phyloP scores from a whole-genome alignment of 1,284 basidiomycete genomes.

The Abortiporus biennis region DNA sequence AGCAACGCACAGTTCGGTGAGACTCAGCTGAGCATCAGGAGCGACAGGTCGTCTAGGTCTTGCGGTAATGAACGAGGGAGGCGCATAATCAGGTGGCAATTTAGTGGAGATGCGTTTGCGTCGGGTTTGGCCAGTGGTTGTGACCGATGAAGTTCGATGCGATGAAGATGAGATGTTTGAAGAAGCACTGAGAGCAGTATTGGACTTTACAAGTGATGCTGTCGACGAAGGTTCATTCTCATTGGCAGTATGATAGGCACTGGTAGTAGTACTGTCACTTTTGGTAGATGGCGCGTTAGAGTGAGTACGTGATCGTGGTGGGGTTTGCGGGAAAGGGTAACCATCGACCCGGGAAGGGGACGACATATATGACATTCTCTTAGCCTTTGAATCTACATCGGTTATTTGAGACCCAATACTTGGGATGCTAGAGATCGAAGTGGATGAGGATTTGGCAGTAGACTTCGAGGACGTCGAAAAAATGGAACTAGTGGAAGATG shows the following conservation, averaged over 20 bases:
- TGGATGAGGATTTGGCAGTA: neutral
- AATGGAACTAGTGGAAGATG: neutral
- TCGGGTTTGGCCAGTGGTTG: neutral
- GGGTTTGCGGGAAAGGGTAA: constrained; percentile 15
- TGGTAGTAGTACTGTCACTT: neutral
- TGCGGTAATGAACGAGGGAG: constrained; percentile 10
- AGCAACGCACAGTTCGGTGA: constrained; percentile 22
- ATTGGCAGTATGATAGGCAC: neutral
- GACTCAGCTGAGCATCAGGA: constrained; percentile 14
- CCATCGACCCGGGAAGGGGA: constrained; percentile 6
- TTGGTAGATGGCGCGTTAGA: neutral
- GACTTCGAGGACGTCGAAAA: neutral
- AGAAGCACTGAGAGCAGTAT: neutral
- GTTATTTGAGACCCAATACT: neutral
- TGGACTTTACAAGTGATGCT: neutral
- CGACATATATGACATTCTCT: neutral
- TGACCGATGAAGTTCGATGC: neutral
- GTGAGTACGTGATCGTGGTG: constrained; percentile 2
- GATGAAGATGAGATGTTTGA: neutral
- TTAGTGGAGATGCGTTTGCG: constrained; percentile 1
- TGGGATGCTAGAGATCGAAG: constrained; percentile 3
- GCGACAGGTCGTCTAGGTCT: constrained; percentile 5
- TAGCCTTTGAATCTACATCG: neutral
- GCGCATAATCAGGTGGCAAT: neutral
- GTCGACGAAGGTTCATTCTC: neutral